Evolutionary conservation across 2,329 filamentous ascomycete genomes (phyloP).

Genomic region (Arthrobotrys musiformis): DNA sequence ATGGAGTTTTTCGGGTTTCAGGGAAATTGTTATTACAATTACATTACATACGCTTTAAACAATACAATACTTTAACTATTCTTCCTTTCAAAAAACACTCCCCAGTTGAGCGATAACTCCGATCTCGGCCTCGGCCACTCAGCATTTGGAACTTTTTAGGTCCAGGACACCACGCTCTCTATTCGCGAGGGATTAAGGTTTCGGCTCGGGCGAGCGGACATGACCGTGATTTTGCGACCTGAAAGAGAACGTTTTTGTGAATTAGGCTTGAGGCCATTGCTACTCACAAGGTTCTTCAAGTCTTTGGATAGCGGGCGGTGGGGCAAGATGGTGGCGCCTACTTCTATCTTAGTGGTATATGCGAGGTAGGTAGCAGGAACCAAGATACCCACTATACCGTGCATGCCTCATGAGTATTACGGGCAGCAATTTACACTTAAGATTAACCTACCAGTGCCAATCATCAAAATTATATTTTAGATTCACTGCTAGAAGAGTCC

Average conservation of each 20-base stretch:
- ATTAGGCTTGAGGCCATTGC: neutral
- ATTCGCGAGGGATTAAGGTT: neutral
- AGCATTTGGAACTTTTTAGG: neutral
- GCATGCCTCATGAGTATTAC: no score
- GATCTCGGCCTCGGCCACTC: neutral
- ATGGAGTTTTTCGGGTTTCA: slow-evolving; percentile 7
- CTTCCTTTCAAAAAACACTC: neutral
- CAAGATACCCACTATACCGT: no score
- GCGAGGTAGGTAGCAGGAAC: no score
- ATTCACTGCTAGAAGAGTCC: neutral
- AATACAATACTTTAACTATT: neutral
- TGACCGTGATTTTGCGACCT: neutral
- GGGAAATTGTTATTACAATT: neutral
- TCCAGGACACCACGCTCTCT: neutral
- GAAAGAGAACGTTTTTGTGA: neutral
- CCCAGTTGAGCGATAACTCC: neutral
- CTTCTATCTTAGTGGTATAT: no score
- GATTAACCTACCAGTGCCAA: neutral
- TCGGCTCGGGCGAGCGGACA: neutral
- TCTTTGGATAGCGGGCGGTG: no score
- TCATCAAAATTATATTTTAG: neutral
- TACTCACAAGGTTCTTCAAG: neutral
- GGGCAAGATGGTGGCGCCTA: no score
- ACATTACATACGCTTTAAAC: neutral
- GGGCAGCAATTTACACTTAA: no score